A percentile compares a stretch with the other conserved stretches of the same genome.
Evolutionary conservation across 129 eudicot species (phyloP).

Genomic region (Mikania micrantha): DNA sequence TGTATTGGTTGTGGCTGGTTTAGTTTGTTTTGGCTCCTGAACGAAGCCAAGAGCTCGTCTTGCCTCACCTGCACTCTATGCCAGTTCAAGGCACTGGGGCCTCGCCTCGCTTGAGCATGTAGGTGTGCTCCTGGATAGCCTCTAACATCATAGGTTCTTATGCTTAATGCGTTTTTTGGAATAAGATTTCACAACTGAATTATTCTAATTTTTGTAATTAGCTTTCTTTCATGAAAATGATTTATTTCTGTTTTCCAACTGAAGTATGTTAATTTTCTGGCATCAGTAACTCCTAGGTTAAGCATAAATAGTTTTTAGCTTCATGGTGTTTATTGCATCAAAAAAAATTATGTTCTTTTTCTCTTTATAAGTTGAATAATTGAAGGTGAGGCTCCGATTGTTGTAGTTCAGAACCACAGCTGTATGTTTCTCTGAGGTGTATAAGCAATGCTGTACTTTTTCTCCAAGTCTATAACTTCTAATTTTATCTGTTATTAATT

Average conservation of each 20-base stretch:
- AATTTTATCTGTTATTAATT: neutral
- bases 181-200: too few species aligned
- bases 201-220: too few species aligned
- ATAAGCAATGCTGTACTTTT: neutral
- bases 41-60: too few species aligned
- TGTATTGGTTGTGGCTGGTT: neutral
- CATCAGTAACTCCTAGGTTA: neutral
- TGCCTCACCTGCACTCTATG: too few species aligned
- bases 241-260: neutral
- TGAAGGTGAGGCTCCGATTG: neutral
- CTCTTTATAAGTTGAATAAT: neutral
- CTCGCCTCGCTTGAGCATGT: too few species aligned
- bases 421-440: neutral
- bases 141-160: neutral
- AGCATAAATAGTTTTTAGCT: neutral
- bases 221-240: neutral
- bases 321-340: neutral
- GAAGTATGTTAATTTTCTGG: neutral
- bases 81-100: too few species aligned
- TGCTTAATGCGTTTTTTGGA: neutral
- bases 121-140: too few species aligned
- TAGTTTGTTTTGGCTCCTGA: too few species aligned
- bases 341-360: neutral
- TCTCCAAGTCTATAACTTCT: neutral
- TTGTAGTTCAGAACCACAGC: neutral